phyloP scores from a whole-genome alignment of 768 basidiomycete genomes.

The Melanogaster broomeanus region DNA sequence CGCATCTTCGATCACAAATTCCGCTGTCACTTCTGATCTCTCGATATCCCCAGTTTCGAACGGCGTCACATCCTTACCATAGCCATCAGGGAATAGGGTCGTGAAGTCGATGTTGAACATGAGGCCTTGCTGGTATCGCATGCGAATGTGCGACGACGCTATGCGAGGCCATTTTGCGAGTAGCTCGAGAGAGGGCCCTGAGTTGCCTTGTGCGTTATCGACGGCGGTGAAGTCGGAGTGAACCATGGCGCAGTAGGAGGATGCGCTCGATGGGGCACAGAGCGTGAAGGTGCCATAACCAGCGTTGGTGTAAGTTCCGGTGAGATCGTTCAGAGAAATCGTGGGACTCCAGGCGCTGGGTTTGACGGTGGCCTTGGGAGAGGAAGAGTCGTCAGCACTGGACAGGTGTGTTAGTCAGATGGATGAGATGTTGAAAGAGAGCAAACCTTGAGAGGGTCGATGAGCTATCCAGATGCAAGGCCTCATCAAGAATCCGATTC shows the following conservation, averaged over 20 bases:
- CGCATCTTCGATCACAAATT: constrained; percentile 28
- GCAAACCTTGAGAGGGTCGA: constrained; percentile 7
- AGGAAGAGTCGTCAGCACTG: neutral
- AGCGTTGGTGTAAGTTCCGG: constrained; percentile 38
- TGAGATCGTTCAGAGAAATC: constrained; percentile 24
- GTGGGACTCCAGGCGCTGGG: neutral
- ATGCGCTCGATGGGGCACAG: constrained; percentile 30
- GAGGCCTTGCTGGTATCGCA: constrained; percentile 18
- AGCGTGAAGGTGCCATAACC: constrained; percentile 42
- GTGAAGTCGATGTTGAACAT: constrained; percentile 23
- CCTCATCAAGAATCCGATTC: constrained; percentile 25
- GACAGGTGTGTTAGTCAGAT: neutral
- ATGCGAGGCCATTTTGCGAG: constrained; percentile 34
- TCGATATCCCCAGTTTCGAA: constrained; percentile 23
- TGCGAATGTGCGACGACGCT: constrained; percentile 42
- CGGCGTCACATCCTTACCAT: constrained; percentile 37
- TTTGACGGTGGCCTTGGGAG: neutral
- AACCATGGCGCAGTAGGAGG: constrained; percentile 24
- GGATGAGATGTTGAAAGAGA: neutral
- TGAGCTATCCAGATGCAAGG: constrained; percentile 9
- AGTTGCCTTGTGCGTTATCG: constrained; percentile 12
- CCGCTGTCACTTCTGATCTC: constrained; percentile 3
- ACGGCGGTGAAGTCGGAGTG: constrained; percentile 29
- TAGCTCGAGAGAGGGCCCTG: constrained; percentile 16
- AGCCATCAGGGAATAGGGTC: constrained; percentile 38